A percentile compares a stretch with the other conserved stretches of the same genome.
These are phyloP conservation scores for Bigelowiella natans DNA, from an alignment of 78 protist species.

Conservation along the genomic window DNA sequence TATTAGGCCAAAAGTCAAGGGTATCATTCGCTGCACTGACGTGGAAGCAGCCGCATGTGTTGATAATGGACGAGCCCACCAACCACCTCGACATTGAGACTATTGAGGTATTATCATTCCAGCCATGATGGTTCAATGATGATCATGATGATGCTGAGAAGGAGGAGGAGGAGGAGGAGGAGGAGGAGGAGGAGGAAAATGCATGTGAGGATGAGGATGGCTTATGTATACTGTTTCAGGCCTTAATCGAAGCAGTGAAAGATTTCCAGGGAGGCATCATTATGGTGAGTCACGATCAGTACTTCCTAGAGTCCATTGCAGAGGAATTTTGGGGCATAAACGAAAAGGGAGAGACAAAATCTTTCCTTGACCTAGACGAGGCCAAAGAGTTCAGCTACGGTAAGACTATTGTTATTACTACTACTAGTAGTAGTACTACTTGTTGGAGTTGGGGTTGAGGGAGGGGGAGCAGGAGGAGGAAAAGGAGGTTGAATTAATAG, in stretches of 20 bases:
- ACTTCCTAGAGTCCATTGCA: not conserved
- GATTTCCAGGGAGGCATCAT: not conserved
- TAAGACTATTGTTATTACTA: not conserved
- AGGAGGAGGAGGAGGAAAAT: too few species aligned
- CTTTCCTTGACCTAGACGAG: not conserved
- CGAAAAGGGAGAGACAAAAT: not conserved
- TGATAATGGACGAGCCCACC: conserved; percentile 45
- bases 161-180: too few species aligned
- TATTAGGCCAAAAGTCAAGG: not conserved
- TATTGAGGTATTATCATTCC: not conserved
- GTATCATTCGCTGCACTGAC: not conserved
- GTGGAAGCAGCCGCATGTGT: not conserved
- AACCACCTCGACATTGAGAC: conserved; percentile 40
- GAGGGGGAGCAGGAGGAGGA: too few species aligned
- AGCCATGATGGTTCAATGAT: too few species aligned
- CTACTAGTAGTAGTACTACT: too few species aligned
- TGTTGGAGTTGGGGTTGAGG: too few species aligned
- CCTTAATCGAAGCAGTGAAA: not conserved
- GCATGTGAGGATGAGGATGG: too few species aligned
- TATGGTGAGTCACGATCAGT: not conserved
- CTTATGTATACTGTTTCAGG: too few species aligned
- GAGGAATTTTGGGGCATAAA: not conserved
- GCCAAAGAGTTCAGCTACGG: not conserved
- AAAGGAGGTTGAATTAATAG: too few species aligned
- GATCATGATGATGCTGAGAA: too few species aligned